Evolutionary conservation across 2,329 filamentous ascomycete genomes (phyloP).

Genomic region (Phoma sp.): DNA sequence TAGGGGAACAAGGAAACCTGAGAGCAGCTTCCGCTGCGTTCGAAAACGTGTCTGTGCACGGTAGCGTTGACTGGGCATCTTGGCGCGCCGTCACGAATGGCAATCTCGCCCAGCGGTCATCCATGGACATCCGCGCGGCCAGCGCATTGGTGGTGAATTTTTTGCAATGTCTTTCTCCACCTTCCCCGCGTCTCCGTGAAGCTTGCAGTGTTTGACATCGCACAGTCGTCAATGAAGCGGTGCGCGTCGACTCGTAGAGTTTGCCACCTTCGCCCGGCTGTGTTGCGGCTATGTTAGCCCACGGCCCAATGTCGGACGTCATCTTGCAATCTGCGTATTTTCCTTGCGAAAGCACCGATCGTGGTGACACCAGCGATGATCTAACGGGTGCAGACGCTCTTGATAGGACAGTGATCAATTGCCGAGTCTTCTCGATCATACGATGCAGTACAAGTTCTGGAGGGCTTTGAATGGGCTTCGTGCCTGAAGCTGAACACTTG

Average conservation of each 20-base stretch:
- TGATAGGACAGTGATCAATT: neutral
- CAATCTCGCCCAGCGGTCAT: neutral
- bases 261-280: conserved; percentile 13
- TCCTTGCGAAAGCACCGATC: conserved; percentile 5
- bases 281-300: conserved; percentile 14
- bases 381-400: conserved; percentile 2
- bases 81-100: conserved; percentile 8
- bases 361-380: neutral
- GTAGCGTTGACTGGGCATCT: conserved; percentile 1
- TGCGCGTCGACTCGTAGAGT: conserved; percentile 3
- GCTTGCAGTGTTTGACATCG: neutral
- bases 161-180: neutral
- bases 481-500: neutral
- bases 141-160: neutral
- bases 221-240: neutral
- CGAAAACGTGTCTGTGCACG: neutral
- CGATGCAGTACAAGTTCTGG: too few relatives aligned
- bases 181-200: neutral
- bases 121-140: neutral
- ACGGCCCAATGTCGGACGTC: conserved; percentile 16
- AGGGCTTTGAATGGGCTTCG: neutral
- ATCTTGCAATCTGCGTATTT: conserved; percentile 13
- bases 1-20: conserved; percentile 8
- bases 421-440: neutral
- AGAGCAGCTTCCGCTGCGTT: conserved; percentile 6